A percentile compares a stretch with the other conserved stretches of the same genome.
These are phyloP conservation scores for Coemansia sp. DNA, from an alignment of 192 early-diverging fungal species.

Conservation along the genomic window DNA sequence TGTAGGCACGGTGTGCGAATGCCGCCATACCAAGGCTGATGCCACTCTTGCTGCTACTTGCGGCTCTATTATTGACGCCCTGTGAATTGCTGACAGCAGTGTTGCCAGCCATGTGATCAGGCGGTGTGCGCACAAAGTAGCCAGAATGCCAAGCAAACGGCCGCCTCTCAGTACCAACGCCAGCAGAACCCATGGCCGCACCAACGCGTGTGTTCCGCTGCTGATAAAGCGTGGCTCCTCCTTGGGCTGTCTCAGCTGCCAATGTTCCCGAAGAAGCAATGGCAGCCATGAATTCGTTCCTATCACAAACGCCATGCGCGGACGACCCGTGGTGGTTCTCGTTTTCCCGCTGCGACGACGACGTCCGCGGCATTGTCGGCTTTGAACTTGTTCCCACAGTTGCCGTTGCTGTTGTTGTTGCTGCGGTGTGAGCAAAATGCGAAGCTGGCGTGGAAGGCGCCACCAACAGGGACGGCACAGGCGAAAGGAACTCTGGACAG, in stretches of 20 bases:
- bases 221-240: background rate
- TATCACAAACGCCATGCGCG: background rate
- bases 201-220: background rate
- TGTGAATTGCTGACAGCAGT: conserved; percentile 1
- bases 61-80: background rate
- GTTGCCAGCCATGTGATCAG: background rate
- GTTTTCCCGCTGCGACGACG: background rate
- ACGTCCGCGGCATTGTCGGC: background rate
- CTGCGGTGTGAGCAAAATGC: background rate
- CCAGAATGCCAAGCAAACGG: conserved; percentile 25
- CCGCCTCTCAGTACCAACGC: background rate
- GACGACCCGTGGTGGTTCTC: background rate
- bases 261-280: background rate
- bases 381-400: background rate
- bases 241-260: background rate
- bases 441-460: conserved; percentile 12
- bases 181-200: background rate
- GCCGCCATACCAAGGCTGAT: conserved; percentile 2
- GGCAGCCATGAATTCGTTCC: conserved; percentile 4
- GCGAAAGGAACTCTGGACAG: conserved; percentile 24
- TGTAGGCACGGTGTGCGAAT: conserved; percentile 43
- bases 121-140: conserved; percentile 20
- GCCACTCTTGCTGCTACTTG: background rate
- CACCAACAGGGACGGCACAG: conserved; percentile 6
- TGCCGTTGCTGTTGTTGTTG: background rate